Base-by-base conservation (phyloP, 306 rosid species). In the Crotalaria pallida region DNA sequence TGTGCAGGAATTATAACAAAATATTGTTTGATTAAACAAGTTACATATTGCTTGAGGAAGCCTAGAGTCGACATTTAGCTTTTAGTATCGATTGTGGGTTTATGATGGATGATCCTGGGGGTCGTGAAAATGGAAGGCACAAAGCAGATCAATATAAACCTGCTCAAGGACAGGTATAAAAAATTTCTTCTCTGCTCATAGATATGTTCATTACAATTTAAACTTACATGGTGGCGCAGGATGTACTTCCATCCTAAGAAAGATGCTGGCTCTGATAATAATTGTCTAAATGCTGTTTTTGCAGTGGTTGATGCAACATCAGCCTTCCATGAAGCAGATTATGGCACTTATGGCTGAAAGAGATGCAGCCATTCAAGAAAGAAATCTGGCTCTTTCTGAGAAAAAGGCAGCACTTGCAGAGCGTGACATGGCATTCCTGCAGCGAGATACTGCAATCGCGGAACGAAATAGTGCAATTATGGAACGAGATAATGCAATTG, bases 291-390 rank as follows among this genome's bases (percentile, higher is more conserved):
- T n/a, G 12, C 62, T 74, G 47, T 43, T 26, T 23, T 73, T 59
- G 84, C 90, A 94, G 97, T 94, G 99, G 99, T 74, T 91, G 87
- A 87, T 91, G 97, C 99, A 93, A 73, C 91, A 88, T 74, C 94
- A 89, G 72, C 97, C 97, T 48, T 81, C 97, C 13, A 94, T 94
- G 99, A 94, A 94, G 80, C 99, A 94, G 81, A 89, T 94, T 75
- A 88, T 94, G 99, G 75, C 86, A 45, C 77, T 90, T 34, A 90
- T 94, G 97, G 92, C 92, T 0, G 98, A 94, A 76, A 87, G 95
- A 80, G 98, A 94, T 80, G 96, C 95, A 29, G 97, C 97, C 17
- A 69, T 94, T 55, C 97, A 90, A 45, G 98, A 94, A 71, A 84
- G 97, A 79, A 88, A 88, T 77, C 49, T 94, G 83, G 99, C 99